These are phyloP conservation scores for Penicillium fuscoglaucum DNA, from an alignment of 2,329 filamentous ascomycete species.

Conservation along the genomic window DNA sequence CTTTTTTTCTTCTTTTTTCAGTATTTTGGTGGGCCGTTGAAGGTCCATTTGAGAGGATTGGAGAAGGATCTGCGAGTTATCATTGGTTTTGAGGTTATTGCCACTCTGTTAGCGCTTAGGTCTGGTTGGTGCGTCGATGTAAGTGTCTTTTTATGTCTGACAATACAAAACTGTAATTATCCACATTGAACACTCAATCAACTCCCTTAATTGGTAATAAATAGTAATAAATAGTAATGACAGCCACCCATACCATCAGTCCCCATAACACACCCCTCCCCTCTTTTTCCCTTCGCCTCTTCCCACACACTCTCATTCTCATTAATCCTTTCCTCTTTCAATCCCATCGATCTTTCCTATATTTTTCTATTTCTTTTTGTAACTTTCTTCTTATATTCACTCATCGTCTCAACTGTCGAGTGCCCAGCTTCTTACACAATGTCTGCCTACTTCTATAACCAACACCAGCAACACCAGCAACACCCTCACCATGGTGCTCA, in stretches of 20 bases:
- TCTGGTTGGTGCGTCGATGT: slow-evolving; percentile 21
- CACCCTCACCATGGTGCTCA: slow-evolving; percentile 51
- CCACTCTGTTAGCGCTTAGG: slow-evolving; percentile 10
- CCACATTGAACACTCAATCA: background rate
- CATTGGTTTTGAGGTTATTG: slow-evolving; percentile 5
- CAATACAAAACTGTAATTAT: slow-evolving; percentile 2
- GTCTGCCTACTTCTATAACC: slow-evolving; percentile 51
- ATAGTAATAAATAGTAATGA: background rate
- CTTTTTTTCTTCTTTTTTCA: background rate
- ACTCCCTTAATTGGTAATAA: background rate
- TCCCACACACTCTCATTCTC: slow-evolving; percentile 21
- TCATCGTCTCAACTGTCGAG: slow-evolving; percentile 21
- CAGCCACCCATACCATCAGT: slow-evolving; percentile 13
- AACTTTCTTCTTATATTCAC: slow-evolving; percentile 24
- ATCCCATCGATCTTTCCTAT: slow-evolving; percentile 21
- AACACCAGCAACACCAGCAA: slow-evolving; percentile 45
- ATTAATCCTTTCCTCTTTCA: slow-evolving; percentile 20
- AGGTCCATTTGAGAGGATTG: background rate
- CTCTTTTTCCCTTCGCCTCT: slow-evolving; percentile 28
- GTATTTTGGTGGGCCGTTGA: slow-evolving; percentile 5
- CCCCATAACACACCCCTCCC: slow-evolving; percentile 34
- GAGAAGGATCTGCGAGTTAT: background rate
- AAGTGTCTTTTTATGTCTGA: background rate
- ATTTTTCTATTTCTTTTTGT: slow-evolving; percentile 25
- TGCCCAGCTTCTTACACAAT: slow-evolving; percentile 39